Evolutionary conservation across 2,329 filamentous ascomycete genomes (phyloP), one percentile per base, ranked within the genome.

Genomic region (Colletotrichum musae): DNA sequence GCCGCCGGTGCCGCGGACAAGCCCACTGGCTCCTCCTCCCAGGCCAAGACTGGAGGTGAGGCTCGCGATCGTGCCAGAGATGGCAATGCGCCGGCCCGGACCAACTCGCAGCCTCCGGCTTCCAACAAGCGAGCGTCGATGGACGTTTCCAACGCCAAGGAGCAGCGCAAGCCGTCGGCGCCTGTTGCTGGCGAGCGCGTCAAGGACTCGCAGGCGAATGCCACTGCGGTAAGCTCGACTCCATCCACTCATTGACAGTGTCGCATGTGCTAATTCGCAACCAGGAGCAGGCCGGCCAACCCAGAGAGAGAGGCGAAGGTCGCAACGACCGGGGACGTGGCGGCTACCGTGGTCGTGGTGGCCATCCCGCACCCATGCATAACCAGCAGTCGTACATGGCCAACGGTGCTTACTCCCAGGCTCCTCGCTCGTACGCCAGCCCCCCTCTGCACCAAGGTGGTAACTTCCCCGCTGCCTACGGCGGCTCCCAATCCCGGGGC

Each of bases 291-390:
- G 73, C 73, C 24, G 75, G 74, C 24, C 51, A 70, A 21, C 58
- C 50, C n/a, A 45, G 64, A 39, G 58, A 68, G 52, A 58, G 68
- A n/a, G 76, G 77, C 13, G 83, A 85, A 70, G 77, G 76, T 62
- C 77, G 85, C 75, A 70, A 77, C 71, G 77, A 85, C 72, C 76
- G 80, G 61, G 80, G 81, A 21, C 83, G 85, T 43, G 84, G 84
- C 21, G 80, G 80, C 26, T 86, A 79, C 68, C 82, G 85, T 45
- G 80, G 80, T 53, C 84, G 85, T 54, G 85, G 84, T 45, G 80
- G 79, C 18, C 84, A 86, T 70, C 81, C 66, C 71, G 53, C 45
- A 73, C 73, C 70, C 80, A 76, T 74, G 74, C 80, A 81, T 71
- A 71, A 72, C 62, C 83, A 78, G 70, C 77, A 76, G 75, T 74